phyloP scores from a whole-genome alignment of 352 stramenopile genomes.

The Thalassiosira exigua region DNA sequence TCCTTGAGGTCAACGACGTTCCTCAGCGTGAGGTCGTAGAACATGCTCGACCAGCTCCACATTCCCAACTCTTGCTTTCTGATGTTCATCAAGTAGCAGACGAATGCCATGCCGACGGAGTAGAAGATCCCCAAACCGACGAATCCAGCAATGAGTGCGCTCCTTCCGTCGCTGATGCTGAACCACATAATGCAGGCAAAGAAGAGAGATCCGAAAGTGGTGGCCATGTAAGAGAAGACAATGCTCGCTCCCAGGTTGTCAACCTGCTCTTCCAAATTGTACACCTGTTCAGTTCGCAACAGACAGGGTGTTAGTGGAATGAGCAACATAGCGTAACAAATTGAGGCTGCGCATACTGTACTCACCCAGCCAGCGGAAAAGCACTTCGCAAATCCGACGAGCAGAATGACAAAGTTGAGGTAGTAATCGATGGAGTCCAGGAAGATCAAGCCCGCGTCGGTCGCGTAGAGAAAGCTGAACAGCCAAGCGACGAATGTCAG shows the following conservation, averaged over 20 bases:
- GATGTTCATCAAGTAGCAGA: conserved; percentile 43
- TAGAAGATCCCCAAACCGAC: conserved; percentile 42
- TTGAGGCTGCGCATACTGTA: too few relatives aligned
- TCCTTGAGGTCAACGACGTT: conserved; percentile 44
- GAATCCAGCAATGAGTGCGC: conserved; percentile 52
- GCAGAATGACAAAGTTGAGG: conserved; percentile 80
- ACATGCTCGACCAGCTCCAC: conserved; percentile 46
- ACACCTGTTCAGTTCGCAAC: too few relatives aligned
- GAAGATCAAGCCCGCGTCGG: conserved; percentile 61
- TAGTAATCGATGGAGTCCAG: conserved; percentile 80
- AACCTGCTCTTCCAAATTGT: conserved; percentile 19
- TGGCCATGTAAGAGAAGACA: conserved; percentile 57
- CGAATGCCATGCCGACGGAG: conserved; percentile 31
- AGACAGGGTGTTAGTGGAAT: not conserved
- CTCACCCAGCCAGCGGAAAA: conserved; percentile 71
- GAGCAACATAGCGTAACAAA: not conserved
- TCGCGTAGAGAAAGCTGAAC: conserved; percentile 12
- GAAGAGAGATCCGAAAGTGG: conserved; percentile 61
- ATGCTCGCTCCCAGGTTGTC: conserved; percentile 51
- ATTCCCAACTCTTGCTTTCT: conserved; percentile 33
- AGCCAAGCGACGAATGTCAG: conserved; percentile 55
- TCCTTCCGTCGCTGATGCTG: conserved; percentile 39
- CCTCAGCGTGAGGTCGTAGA: conserved; percentile 46
- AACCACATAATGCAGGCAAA: conserved; percentile 69
- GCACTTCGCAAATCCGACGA: conserved; percentile 72